Evolutionary conservation across 108 stramenopile species (phyloP).

Genomic region (Fistulifera pelliculosa): DNA sequence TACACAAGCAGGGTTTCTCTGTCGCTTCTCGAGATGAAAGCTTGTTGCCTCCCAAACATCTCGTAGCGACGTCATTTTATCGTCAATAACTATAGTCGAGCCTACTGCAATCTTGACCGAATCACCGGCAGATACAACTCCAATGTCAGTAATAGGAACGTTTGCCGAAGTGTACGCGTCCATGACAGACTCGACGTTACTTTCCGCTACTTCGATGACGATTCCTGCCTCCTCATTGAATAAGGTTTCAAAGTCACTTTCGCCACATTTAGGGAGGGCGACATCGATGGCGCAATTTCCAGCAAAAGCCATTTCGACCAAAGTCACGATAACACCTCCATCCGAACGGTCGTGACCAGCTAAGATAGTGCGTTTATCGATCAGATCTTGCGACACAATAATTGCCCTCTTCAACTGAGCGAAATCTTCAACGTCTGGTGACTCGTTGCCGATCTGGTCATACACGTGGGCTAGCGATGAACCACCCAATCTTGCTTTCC

Average conservation of each 20-base stretch:
- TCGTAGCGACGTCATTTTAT: conserved; percentile 83
- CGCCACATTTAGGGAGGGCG: conserved; percentile 53
- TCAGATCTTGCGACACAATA: conserved; percentile 81
- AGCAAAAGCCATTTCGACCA: conserved; percentile 98
- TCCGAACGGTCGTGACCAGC: conserved; percentile 96
- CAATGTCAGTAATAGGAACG: conserved; percentile 72
- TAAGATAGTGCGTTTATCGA: conserved; percentile 68
- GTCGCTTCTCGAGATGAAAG: conserved; percentile 90
- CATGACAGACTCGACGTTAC: conserved; percentile 46
- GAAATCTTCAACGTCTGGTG: conserved; percentile 90
- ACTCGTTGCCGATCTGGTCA: conserved; percentile 85
- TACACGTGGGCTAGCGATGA: conserved; percentile 93
- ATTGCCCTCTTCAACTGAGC: conserved; percentile 77
- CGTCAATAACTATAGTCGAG: conserved; percentile 56
- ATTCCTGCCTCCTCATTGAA: conserved; percentile 97
- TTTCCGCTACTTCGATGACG: conserved; percentile 78
- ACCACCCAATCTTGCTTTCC: conserved; percentile 88
- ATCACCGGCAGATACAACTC: conserved; percentile 64
- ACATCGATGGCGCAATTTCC: conserved; percentile 94
- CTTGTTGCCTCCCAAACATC: conserved; percentile 99
- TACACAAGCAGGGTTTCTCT: conserved; percentile 91
- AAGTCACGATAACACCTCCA: conserved; percentile 84
- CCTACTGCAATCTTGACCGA: conserved; percentile 78
- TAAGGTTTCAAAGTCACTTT: conserved; percentile 71
- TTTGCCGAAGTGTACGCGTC: conserved; percentile 54